Evolutionary conservation across 2,329 filamentous ascomycete genomes (phyloP).

Genomic region (Nigrospora sphaerica): DNA sequence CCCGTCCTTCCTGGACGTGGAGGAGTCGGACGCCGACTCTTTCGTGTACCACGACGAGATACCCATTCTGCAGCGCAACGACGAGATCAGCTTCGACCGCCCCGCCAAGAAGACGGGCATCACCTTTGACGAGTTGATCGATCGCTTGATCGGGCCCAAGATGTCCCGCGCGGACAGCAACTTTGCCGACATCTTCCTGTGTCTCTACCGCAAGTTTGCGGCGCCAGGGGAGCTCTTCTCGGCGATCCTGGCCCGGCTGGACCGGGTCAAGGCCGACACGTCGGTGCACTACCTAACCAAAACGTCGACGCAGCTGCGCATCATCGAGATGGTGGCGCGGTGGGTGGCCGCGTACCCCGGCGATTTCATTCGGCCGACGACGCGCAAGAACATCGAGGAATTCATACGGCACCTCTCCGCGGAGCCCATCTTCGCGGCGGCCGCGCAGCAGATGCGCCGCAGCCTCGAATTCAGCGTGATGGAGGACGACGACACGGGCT

Average conservation of each 20-base stretch:
- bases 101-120: constrained; percentile 45
- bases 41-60: constrained; percentile 60
- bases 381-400: constrained; percentile 62
- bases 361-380: constrained; percentile 78
- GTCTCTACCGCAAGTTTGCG: constrained; percentile 89
- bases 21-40: constrained; percentile 64
- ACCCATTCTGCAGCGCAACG: constrained; percentile 58
- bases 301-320: constrained; percentile 73
- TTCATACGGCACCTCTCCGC: constrained; percentile 71
- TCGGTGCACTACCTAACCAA: constrained; percentile 65
- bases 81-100: constrained; percentile 52
- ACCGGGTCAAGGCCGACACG: constrained; percentile 60
- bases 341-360: constrained; percentile 90
- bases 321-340: constrained; percentile 75
- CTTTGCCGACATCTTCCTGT: constrained; percentile 83
- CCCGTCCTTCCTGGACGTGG: constrained; percentile 58
- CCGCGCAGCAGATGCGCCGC: constrained; percentile 77
- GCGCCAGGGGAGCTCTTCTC: constrained; percentile 72
- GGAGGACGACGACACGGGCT: constrained; percentile 87
- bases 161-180: constrained; percentile 84
- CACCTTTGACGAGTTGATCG: constrained; percentile 67
- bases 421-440: constrained; percentile 75
- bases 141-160: constrained; percentile 75
- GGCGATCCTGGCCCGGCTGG: constrained; percentile 70
- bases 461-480: constrained; percentile 64